phyloP scores from a whole-genome alignment of 2,329 filamentous ascomycete species.

The Beauveria scarabaeidicola region DNA sequence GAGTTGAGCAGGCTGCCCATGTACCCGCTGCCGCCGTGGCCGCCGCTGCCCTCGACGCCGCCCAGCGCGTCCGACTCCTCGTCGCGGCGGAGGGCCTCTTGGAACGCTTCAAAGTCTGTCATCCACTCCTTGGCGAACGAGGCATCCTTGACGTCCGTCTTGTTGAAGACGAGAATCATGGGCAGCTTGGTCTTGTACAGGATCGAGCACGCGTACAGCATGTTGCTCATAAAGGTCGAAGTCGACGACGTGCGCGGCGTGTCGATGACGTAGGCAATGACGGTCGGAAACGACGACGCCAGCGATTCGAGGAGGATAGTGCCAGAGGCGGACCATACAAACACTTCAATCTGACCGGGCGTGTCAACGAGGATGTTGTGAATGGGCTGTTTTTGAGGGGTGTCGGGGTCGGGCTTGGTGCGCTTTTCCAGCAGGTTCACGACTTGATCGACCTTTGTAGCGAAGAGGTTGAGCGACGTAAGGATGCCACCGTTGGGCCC shows the following conservation, averaged over 20 bases:
- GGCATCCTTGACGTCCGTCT: slow-evolving; percentile 90
- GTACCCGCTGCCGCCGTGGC: slow-evolving; percentile 75
- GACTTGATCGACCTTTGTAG: slow-evolving; percentile 96
- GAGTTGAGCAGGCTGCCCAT: slow-evolving; percentile 94
- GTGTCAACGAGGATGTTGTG: slow-evolving; percentile 90
- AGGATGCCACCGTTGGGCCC: slow-evolving; percentile 95
- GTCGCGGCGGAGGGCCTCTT: slow-evolving; percentile 71
- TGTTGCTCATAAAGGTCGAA: slow-evolving; percentile 98
- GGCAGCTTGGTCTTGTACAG: slow-evolving; percentile 97
- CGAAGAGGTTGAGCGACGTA: slow-evolving; percentile 91
- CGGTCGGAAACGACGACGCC: slow-evolving; percentile 89
- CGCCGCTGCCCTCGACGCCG: slow-evolving; percentile 57
- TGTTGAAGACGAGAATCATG: slow-evolving; percentile 99
- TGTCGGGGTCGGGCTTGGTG: slow-evolving; percentile 53
- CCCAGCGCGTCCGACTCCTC: slow-evolving; percentile 71
- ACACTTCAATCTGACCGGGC: slow-evolving; percentile 95
- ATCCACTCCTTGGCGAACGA: slow-evolving; percentile 97
- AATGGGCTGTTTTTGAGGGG: slow-evolving; percentile 54
- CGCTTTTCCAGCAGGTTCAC: slow-evolving; percentile 85
- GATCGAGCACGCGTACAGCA: slow-evolving; percentile 98
- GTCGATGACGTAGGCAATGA: slow-evolving; percentile 96
- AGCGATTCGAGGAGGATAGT: slow-evolving; percentile 89
- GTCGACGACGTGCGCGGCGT: slow-evolving; percentile 89
- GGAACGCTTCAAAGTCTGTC: slow-evolving; percentile 97
- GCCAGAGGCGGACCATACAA: slow-evolving; percentile 94